Evolutionary conservation across 1,139 yeast species (phyloP).

Genomic region (Candida albicans): DNA sequence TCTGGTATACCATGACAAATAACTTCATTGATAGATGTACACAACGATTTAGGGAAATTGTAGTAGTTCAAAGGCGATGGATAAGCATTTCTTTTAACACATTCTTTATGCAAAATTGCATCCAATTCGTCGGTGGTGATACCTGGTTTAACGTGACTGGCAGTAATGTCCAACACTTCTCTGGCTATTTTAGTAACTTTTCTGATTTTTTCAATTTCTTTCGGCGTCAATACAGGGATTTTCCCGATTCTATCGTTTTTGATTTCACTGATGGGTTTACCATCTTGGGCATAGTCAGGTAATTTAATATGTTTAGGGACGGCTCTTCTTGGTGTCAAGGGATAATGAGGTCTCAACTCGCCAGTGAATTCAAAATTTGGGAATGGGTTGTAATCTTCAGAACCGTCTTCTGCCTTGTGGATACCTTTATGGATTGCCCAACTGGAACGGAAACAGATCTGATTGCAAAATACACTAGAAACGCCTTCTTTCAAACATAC

Average conservation of each 20-base stretch:
- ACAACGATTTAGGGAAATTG: slow-evolving; percentile 88
- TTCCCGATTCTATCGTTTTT: slow-evolving; percentile 67
- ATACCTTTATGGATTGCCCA: slow-evolving; percentile 62
- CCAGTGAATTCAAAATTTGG: slow-evolving; percentile 79
- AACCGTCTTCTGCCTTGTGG: slow-evolving; percentile 46
- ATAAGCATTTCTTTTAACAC: slow-evolving; percentile 84
- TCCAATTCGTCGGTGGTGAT: slow-evolving; percentile 93
- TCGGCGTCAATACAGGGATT: slow-evolving; percentile 60
- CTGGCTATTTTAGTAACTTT: slow-evolving; percentile 76
- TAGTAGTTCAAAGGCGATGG: slow-evolving; percentile 96
- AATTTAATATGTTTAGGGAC: slow-evolving; percentile 69
- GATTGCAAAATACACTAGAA: slow-evolving; percentile 73
- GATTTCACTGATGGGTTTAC: slow-evolving; percentile 79
- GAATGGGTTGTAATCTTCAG: slow-evolving; percentile 76
- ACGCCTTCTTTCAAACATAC: slow-evolving; percentile 76
- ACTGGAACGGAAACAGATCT: slow-evolving; percentile 75
- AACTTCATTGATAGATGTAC: slow-evolving; percentile 92
- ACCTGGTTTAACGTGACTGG: slow-evolving; percentile 81
- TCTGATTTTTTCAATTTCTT: slow-evolving; percentile 72
- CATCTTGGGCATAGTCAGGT: slow-evolving; percentile 86
- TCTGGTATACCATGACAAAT: slow-evolving; percentile 99
- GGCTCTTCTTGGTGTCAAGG: slow-evolving; percentile 67
- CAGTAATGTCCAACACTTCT: slow-evolving; percentile 85
- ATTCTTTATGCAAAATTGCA: slow-evolving; percentile 80
- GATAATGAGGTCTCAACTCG: slow-evolving; percentile 72